Percentiles rank a stretch among this genome's conserved stretches.
These are phyloP conservation scores for Chenopodium berlandieri DNA, from an alignment of 148 eudicot genomes.

Conservation along the genomic window DNA sequence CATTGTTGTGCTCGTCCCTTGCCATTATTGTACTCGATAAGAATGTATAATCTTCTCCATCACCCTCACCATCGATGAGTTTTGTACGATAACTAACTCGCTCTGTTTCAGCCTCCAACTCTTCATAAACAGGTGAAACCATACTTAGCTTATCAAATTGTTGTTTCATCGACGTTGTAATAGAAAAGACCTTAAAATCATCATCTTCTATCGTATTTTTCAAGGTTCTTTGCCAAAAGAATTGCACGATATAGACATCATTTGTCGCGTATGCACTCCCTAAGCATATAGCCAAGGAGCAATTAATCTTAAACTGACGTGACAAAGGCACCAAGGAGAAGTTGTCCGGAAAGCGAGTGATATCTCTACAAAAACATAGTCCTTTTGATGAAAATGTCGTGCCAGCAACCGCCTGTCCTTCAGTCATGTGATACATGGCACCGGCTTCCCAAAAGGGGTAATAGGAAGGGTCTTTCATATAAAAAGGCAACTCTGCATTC, in stretches of 20 bases:
- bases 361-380: neutral
- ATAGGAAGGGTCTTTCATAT: neutral
- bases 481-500: neutral
- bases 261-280: neutral
- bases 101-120: constrained; percentile 1
- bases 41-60: neutral
- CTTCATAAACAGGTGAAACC: neutral
- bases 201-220: neutral
- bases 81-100: neutral
- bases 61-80: neutral
- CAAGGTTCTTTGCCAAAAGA: neutral
- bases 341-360: neutral
- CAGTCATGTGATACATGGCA: neutral
- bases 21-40: neutral
- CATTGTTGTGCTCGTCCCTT: neutral
- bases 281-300: neutral
- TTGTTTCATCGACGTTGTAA: neutral
- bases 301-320: neutral
- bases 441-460: neutral
- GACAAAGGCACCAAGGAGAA: neutral
- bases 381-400: neutral
- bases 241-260: neutral
- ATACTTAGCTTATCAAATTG: neutral
- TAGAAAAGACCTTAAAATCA: neutral
- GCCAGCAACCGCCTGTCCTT: constrained; percentile 3